These are phyloP conservation scores for Sporothrix brasiliensis DNA, from an alignment of 2,329 filamentous ascomycete species.

Conservation along the genomic window DNA sequence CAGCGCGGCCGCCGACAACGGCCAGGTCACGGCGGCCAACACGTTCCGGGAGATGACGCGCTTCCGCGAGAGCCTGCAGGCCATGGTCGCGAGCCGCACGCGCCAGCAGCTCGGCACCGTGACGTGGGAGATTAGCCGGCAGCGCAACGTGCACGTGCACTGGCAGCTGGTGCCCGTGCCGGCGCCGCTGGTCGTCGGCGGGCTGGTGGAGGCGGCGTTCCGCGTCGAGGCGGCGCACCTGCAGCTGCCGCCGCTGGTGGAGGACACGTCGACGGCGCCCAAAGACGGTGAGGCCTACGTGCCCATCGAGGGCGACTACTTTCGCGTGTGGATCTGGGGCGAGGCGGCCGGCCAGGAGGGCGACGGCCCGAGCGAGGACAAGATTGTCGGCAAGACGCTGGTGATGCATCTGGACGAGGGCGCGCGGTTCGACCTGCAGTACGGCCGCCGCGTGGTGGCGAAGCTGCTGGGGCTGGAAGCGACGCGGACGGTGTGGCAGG, in stretches of 20 bases:
- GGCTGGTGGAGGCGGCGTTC: conserved; percentile 85
- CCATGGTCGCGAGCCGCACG: conserved; percentile 67
- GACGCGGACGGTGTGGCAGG: conserved; percentile 77
- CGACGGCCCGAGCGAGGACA: conserved; percentile 40
- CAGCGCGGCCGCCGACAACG: conserved; percentile 45
- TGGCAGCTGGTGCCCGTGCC: conserved; percentile 90
- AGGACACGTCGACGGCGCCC: conserved; percentile 30
- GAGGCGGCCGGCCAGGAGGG: conserved; percentile 39
- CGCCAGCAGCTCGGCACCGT: conserved; percentile 72
- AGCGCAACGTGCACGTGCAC: conserved; percentile 80
- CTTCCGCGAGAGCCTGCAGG: conserved; percentile 76
- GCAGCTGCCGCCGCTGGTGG: conserved; percentile 56
- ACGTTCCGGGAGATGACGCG: conserved; percentile 80
- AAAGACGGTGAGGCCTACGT: conserved; percentile 56
- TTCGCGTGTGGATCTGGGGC: conserved; percentile 80
- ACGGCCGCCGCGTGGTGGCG: conserved; percentile 82
- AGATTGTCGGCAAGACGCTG: conserved; percentile 67
- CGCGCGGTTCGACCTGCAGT: conserved; percentile 86
- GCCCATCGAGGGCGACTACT: conserved; percentile 66
- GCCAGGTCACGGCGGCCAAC: conserved; percentile 61
- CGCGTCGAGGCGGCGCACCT: conserved; percentile 82
- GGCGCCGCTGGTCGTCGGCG: conserved; percentile 66
- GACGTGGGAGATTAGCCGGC: conserved; percentile 88
- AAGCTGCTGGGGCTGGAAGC: conserved; percentile 79
- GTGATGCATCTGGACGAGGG: conserved; percentile 72